Evolutionary conservation across 352 stramenopile species (phyloP).

Genomic region (Phytopythium chamaehyphon): DNA sequence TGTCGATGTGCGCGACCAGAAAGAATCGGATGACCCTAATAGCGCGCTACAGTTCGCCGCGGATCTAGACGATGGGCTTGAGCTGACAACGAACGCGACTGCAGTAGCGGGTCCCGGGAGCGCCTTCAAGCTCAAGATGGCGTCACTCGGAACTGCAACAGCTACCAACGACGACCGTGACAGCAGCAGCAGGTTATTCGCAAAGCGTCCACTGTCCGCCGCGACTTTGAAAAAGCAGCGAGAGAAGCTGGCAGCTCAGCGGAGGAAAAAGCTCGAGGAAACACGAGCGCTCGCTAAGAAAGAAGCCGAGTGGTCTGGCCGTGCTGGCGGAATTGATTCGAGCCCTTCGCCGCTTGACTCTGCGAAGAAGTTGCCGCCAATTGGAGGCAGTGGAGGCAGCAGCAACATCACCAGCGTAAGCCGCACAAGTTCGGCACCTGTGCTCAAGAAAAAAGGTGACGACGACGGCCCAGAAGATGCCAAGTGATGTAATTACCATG

Average conservation of each 20-base stretch:
- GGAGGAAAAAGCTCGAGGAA: constrained; percentile 66
- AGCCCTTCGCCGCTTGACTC: constrained; percentile 16
- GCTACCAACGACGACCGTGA: constrained; percentile 37
- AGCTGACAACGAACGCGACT: constrained; percentile 4
- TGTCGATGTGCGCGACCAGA: constrained; percentile 92
- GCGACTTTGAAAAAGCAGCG: constrained; percentile 74
- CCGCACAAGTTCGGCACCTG: constrained; percentile 57
- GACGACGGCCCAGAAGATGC: constrained; percentile 16
- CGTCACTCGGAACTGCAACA: constrained; percentile 19
- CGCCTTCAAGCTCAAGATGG: constrained; percentile 59
- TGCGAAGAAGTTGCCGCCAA: constrained; percentile 65
- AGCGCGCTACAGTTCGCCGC: background rate
- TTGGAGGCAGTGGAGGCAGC: constrained; percentile 11
- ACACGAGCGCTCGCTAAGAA: constrained; percentile 46
- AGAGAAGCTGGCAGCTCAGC: constrained; percentile 52
- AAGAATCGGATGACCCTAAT: constrained; percentile 7
- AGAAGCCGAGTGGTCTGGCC: constrained; percentile 77
- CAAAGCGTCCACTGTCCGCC: constrained; percentile 47
- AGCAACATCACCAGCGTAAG: constrained; percentile 21
- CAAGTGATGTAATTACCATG: background rate
- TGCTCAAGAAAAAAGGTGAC: constrained; percentile 53
- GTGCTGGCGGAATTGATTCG: constrained; percentile 63
- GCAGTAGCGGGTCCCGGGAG: constrained; percentile 24
- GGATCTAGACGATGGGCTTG: constrained; percentile 9
- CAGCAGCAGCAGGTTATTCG: constrained; percentile 60